Base-by-base conservation (phyloP, 768 basidiomycete genomes). In the Termitomyces sp. region DNA sequence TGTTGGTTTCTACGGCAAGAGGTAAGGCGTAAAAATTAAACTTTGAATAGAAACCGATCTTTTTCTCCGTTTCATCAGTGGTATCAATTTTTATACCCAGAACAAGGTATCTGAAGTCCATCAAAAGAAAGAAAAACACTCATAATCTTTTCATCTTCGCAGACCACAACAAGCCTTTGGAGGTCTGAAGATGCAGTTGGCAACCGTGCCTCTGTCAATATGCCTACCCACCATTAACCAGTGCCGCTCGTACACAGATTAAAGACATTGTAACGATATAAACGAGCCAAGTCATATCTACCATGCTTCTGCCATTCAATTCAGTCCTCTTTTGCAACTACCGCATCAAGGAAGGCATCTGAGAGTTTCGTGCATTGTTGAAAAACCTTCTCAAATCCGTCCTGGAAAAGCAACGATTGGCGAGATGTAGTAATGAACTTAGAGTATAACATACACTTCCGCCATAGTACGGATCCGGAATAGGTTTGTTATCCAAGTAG, bases 91-190 rank as follows among this genome's bases (percentile, higher is more conserved):
- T 76, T 98, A 94, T 70, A 98, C 96, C 3, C 90, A 94, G 71
- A 88, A 93, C 71, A 98, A 97, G 85, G 88, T 84, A 62, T 56
- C 64, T 38, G 16, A 48, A 24, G 16, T 36, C 5, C 11, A 51
- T 9, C 38, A 40, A 22, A 41, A 4, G n/a, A 9, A 30, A 7
- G 16, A 47, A 44, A 20, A 53, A 5, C 53, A 20, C 28, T 62
- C 13, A 49, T 46, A 22, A 64, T 38, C 20, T 56, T 36, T 48
- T 41, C 11, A 3, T 44, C 54, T 36, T 45, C 6, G 38, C 49
- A 92, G 93, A 98, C 95, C 2, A 93, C 85, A 5, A 98, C 95
- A 3, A 87, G 91, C 57, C 81, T 98, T 24, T 98, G 95, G 95
- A 87, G 86, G 65, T 82, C 90, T 8, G 93, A 92, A 66, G 91